A percentile compares a stretch with the other conserved stretches of the same genome.
phyloP scores from a whole-genome alignment of 305 asterid genomes.

The Ruellia speciosa region DNA sequence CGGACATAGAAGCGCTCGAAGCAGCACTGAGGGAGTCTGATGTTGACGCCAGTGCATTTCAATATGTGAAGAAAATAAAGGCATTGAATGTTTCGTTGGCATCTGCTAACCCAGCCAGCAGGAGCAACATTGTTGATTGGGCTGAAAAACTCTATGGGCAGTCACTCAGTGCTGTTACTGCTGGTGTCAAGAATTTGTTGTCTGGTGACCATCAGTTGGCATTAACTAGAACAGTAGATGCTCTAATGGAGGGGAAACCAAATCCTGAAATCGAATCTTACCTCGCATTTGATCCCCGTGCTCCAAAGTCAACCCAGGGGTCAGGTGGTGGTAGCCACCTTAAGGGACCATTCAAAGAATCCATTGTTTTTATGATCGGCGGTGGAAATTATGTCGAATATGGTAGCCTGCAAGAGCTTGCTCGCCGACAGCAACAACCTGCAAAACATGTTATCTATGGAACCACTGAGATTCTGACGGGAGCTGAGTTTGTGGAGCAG shows the following conservation, averaged over 20 bases:
- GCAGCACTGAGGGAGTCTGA: conserved; percentile 55
- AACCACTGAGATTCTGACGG: conserved; percentile 62
- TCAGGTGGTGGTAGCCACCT: conserved; percentile 44
- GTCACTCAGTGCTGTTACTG: conserved; percentile 58
- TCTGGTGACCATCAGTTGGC: conserved; percentile 69
- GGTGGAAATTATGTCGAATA: conserved; percentile 78
- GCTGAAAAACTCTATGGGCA: conserved; percentile 73
- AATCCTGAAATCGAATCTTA: conserved; percentile 61
- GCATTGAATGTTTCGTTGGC: conserved; percentile 56
- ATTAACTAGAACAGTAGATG: conserved; percentile 62
- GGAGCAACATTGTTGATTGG: conserved; percentile 68
- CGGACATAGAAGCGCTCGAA: conserved; percentile 62
- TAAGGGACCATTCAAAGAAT: conserved; percentile 71
- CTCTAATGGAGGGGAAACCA: conserved; percentile 71
- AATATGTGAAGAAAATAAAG: conserved; percentile 57
- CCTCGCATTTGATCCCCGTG: conserved; percentile 62
- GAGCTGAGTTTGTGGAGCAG: conserved; percentile 67
- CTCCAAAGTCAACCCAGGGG: conserved; percentile 51
- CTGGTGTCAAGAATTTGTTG: conserved; percentile 59
- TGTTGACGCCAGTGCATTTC: conserved; percentile 59
- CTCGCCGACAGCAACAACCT: conserved; percentile 52
- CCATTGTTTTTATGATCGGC: conserved; percentile 71
- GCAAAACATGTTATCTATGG: conserved; percentile 54
- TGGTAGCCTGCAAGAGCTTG: conserved; percentile 63
- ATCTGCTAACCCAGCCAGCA: conserved; percentile 59